Percentiles rank a stretch among this genome's conserved stretches.
phyloP scores from a whole-genome alignment of 2,329 filamentous ascomycete species.

The Pestalotiopsis fici region DNA sequence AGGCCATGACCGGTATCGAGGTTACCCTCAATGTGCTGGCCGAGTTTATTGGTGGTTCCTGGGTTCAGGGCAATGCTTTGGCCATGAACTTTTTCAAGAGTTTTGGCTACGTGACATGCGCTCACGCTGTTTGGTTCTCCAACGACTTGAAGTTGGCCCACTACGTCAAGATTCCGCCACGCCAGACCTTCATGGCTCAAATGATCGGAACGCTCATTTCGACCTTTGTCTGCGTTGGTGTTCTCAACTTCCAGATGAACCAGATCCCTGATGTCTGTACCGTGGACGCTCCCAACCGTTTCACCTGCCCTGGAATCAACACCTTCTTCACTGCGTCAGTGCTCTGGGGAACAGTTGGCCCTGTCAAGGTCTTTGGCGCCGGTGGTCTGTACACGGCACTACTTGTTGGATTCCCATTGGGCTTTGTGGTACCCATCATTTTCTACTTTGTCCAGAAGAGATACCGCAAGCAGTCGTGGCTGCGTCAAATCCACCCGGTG shows the following conservation, averaged over 20 bases:
- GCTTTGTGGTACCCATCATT: conserved; percentile 29
- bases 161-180: conserved; percentile 63
- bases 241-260: conserved; percentile 39
- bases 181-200: conserved; percentile 60
- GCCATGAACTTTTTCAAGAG: conserved; percentile 59
- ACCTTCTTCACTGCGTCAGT: conserved; percentile 46
- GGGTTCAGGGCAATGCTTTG: conserved; percentile 49
- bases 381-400: conserved; percentile 33
- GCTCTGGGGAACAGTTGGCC: conserved; percentile 42
- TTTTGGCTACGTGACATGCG: conserved; percentile 36
- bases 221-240: conserved; percentile 50
- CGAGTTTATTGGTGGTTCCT: conserved; percentile 54
- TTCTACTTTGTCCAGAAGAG: conserved; percentile 30
- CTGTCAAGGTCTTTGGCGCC: conserved; percentile 36
- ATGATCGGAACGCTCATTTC: conserved; percentile 58
- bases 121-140: conserved; percentile 25
- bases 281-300: conserved; percentile 44
- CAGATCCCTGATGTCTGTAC: conserved; percentile 52
- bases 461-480: conserved; percentile 17
- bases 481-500: conserved; percentile 27
- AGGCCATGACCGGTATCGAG: conserved; percentile 53
- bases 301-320: conserved; percentile 54
- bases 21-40: conserved; percentile 54
- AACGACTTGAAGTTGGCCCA: conserved; percentile 49
- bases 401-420: conserved; percentile 34